Base-by-base conservation (phyloP, 148 eudicot genomes). In the Fagopyrum esculentum region DNA sequence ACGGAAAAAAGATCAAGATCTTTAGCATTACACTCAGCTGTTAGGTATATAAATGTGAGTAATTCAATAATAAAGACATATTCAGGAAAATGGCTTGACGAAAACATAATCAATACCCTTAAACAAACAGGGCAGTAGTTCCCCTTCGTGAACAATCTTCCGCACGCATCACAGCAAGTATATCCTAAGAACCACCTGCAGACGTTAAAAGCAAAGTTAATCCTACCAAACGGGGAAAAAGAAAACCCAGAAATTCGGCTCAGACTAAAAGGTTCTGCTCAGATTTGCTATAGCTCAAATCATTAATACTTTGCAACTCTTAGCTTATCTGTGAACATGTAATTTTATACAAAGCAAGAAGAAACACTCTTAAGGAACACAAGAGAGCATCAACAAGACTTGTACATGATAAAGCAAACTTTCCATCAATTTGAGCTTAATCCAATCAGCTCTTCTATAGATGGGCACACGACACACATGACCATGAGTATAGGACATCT, bases 101-200 rank as follows among this genome's bases (percentile, higher is more conserved):
- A 50, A 51, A 61, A 29, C 44, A 57, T 68, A 81, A 40, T 9
- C 2, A 43, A 63, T 85, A 95, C 99, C 99, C 92, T 95, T 83
- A 95, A 81, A 84, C 99, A 95, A 74, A 89, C 97, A 46, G 97
- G 97, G 73, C 99, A 95, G 52, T 95, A 95, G 74, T 95, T 95
- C 76, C 96, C 96, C 77, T 95, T 95, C 59, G 90, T 89, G 79
- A 95, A 95, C 84, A 95, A 87, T 80, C 99, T 95, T 80, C 99
- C 99, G 81, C 99, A 95, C 76, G 99, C 99, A 83, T 95, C 99
- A 76, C 99, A 95, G 82, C 97, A 95, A 72, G 97, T 92, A 79
- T 92, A 92, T 73, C 97, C 96, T 47, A 95, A 79, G 81, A 95
- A 92, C 99, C 99, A 95, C 91, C 98, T 95, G 87, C 55, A 71